Evolutionary conservation across 2,329 filamentous ascomycete genomes (phyloP).

Genomic region (Cladosporium sp.): DNA sequence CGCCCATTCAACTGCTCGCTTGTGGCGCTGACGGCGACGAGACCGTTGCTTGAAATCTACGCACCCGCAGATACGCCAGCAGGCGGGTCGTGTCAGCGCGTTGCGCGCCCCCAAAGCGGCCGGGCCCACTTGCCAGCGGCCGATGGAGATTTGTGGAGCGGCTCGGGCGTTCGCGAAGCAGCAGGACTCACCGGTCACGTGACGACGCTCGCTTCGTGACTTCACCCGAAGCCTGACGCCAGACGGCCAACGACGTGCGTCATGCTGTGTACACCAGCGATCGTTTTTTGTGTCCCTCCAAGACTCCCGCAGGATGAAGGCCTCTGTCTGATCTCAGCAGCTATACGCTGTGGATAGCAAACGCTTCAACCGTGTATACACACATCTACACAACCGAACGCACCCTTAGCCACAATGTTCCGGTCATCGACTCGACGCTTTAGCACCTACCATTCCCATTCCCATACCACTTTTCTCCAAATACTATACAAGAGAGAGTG

Average conservation of each 20-base stretch:
- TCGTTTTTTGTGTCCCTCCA: background rate
- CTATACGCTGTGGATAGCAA: background rate
- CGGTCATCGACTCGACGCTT: slow-evolving; percentile 42
- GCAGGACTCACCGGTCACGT: too few relatives aligned
- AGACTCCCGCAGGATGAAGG: background rate
- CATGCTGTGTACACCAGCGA: too few relatives aligned
- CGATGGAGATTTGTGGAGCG: too few relatives aligned
- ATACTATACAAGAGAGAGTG: slow-evolving; percentile 1
- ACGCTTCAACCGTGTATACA: background rate
- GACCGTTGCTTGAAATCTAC: slow-evolving; percentile 2
- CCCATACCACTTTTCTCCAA: slow-evolving; percentile 47
- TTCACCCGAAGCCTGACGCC: too few relatives aligned
- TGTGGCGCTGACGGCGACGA: slow-evolving; percentile 3
- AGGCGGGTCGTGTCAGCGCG: background rate
- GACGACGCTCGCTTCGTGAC: too few relatives aligned
- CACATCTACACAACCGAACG: background rate
- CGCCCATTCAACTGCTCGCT: background rate
- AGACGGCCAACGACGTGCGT: too few relatives aligned
- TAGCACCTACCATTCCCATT: slow-evolving; percentile 45
- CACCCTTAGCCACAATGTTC: slow-evolving; percentile 42
- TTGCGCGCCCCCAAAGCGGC: too few relatives aligned
- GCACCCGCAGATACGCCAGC: slow-evolving; percentile 4
- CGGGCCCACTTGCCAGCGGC: too few relatives aligned
- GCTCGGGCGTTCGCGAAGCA: too few relatives aligned
- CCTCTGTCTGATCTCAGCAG: background rate